phyloP scores from a whole-genome alignment of 2,329 filamentous ascomycete genomes.

The Sclerotinia minor region DNA sequence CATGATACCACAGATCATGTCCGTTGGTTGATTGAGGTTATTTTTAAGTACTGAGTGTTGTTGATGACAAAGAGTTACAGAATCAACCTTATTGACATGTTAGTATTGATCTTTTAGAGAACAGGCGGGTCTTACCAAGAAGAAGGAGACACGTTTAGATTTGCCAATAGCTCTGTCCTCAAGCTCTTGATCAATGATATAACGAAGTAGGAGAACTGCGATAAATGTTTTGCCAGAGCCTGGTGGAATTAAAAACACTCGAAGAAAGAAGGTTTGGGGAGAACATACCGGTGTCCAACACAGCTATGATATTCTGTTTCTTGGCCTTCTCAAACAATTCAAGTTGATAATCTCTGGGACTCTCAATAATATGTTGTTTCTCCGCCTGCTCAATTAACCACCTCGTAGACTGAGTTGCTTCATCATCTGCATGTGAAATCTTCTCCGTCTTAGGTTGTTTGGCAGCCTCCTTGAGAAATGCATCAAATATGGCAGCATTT shows the following conservation, averaged over 20 bases:
- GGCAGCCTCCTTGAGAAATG: slow-evolving; percentile 23
- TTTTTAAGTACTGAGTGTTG: slow-evolving; percentile 78
- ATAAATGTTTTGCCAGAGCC: slow-evolving; percentile 95
- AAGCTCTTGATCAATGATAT: slow-evolving; percentile 76
- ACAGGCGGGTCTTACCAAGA: slow-evolving; percentile 57
- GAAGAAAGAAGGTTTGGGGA: slow-evolving; percentile 43
- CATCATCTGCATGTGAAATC: slow-evolving; percentile 28
- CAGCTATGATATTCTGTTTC: slow-evolving; percentile 81
- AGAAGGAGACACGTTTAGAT: slow-evolving; percentile 71
- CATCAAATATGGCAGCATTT: slow-evolving; percentile 53
- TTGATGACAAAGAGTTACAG: slow-evolving; percentile 86
- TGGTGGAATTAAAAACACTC: not conserved
- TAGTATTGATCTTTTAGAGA: not conserved
- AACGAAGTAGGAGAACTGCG: slow-evolving; percentile 77
- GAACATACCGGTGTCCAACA: slow-evolving; percentile 73
- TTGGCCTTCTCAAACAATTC: slow-evolving; percentile 91
- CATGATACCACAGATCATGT: slow-evolving; percentile 72
- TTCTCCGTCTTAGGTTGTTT: slow-evolving; percentile 16
- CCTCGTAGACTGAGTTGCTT: slow-evolving; percentile 37
- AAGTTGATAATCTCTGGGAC: slow-evolving; percentile 84
- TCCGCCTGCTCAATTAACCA: slow-evolving; percentile 41
- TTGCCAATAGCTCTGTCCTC: slow-evolving; percentile 63
- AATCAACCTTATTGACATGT: slow-evolving; percentile 56
- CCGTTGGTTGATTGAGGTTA: slow-evolving; percentile 76
- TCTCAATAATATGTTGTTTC: slow-evolving; percentile 62